Conservation (phyloP, 73 alveolate species). For the Paramecium biaurelia region DNA sequence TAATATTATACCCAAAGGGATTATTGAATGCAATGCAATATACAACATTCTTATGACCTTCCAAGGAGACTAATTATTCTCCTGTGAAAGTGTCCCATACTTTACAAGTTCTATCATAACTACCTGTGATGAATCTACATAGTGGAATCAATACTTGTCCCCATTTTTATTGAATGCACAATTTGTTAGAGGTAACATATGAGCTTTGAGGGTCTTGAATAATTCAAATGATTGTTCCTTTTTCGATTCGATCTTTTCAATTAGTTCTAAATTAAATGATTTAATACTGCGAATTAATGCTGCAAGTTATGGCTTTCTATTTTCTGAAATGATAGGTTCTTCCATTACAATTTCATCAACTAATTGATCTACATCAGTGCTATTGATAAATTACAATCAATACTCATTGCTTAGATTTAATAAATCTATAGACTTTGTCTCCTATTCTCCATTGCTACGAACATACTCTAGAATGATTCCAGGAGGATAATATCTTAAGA, state of each 20-base stretch:
- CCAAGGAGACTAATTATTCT: conserved; percentile 91
- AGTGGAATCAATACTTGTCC: conserved; percentile 65
- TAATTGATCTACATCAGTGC: conserved; percentile 91
- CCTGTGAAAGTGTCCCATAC: conserved; percentile 99
- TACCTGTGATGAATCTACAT: conserved; percentile 97
- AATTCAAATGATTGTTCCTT: conserved; percentile 86
- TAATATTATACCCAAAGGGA: conserved; percentile 92
- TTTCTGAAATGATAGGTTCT: conserved; percentile 93
- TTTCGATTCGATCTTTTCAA: conserved; percentile 82
- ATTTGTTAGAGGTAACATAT: conserved; percentile 99
- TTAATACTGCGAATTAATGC: conserved; percentile 46
- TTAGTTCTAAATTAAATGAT: conserved; percentile 69
- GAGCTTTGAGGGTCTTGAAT: conserved; percentile 96
- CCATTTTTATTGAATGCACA: conserved; percentile 99
- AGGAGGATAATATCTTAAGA: conserved; percentile 96
- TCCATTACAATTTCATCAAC: conserved; percentile 91
- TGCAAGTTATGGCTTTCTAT: conserved; percentile 67
- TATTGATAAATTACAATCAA: background rate
- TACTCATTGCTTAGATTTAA: conserved; percentile 76
- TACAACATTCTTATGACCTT: conserved; percentile 99
- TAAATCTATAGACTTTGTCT: conserved; percentile 90
- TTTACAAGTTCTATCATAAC: conserved; percentile 99
- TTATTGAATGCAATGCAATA: conserved; percentile 99
- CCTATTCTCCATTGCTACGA: conserved; percentile 91
- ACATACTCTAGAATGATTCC: conserved; percentile 93